A percentile compares a stretch with the other conserved stretches of the same genome.
Conservation (phyloP, 2,329 filamentous ascomycete genomes). For the Paecilomyces niveus region DNA sequence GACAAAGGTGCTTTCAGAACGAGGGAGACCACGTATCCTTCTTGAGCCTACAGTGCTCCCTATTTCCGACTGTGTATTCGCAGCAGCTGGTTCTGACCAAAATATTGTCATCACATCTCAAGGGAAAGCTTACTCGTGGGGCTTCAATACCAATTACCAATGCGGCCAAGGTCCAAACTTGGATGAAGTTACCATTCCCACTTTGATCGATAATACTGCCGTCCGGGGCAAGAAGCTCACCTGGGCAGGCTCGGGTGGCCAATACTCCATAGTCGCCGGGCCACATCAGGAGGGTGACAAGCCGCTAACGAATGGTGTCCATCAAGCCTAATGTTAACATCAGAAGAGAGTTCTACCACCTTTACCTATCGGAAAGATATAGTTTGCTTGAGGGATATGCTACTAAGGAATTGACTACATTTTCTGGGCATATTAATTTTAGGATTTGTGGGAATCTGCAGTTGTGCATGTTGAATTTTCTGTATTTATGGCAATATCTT, state of each 20-base stretch:
- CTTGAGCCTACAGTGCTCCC: conserved; percentile 5
- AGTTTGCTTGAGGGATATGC: neutral
- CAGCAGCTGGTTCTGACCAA: conserved; percentile 9
- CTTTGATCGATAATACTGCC: conserved; percentile 5
- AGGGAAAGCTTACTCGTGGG: conserved; percentile 11
- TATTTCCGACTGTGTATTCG: neutral
- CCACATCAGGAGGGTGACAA: neutral
- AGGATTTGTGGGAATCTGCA: too few species aligned
- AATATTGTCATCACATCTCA: conserved; percentile 7
- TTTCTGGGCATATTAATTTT: too few species aligned
- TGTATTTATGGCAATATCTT: too few species aligned
- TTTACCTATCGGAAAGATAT: neutral
- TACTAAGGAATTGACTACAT: neutral
- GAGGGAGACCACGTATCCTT: conserved; percentile 6
- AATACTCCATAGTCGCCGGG: conserved; percentile 2
- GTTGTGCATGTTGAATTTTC: too few species aligned
- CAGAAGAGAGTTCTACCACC: neutral
- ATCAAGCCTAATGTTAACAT: neutral
- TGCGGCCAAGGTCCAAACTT: conserved; percentile 5
- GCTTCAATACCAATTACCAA: conserved; percentile 9
- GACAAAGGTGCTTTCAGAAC: conserved; percentile 3
- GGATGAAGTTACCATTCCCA: conserved; percentile 7
- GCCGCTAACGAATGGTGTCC: neutral
- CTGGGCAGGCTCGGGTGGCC: conserved; percentile 10
- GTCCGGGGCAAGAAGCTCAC: conserved; percentile 7